Evolutionary conservation across 139 green algal species (phyloP).

Genomic region (Pseudopediastrum boryanum): DNA sequence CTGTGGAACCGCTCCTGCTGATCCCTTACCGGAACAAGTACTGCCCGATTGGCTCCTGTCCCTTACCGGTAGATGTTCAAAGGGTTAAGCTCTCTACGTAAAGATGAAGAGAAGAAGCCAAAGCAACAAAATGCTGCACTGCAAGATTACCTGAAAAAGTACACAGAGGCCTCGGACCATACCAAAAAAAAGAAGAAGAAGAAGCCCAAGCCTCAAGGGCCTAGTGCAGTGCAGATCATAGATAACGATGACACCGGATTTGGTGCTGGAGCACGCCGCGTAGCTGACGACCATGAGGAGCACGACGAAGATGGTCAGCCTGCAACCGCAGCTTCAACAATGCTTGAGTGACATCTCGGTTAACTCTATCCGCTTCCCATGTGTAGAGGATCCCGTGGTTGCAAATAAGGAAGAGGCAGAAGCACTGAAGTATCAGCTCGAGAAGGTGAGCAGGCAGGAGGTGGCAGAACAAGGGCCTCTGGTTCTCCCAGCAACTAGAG

Average conservation of each 20-base stretch:
- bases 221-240: constrained; percentile 58
- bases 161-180: constrained; percentile 18
- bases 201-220: constrained; percentile 1
- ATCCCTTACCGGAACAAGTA: too few relatives aligned
- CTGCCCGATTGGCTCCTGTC: too few relatives aligned
- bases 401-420: constrained; percentile 74
- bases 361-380: background rate
- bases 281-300: constrained; percentile 27
- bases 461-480: background rate
- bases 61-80: too few relatives aligned
- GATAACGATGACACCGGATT: constrained; percentile 69
- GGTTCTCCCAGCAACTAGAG: background rate
- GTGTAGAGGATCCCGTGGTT: constrained; percentile 57
- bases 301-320: constrained; percentile 49
- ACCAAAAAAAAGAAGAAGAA: constrained; percentile 68
- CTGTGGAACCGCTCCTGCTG: too few relatives aligned
- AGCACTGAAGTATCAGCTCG: constrained; percentile 42
- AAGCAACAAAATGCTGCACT: constrained; percentile 35
- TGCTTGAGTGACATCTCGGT: background rate
- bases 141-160: constrained; percentile 56
- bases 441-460: constrained; percentile 45
- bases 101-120: constrained; percentile 50
- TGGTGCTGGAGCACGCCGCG: background rate
- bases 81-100: constrained; percentile 41
- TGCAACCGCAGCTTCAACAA: background rate